These are phyloP conservation scores for Fraxinus xanthoxyloides DNA, from an alignment of 305 asterid genomes.

Conservation along the genomic window DNA sequence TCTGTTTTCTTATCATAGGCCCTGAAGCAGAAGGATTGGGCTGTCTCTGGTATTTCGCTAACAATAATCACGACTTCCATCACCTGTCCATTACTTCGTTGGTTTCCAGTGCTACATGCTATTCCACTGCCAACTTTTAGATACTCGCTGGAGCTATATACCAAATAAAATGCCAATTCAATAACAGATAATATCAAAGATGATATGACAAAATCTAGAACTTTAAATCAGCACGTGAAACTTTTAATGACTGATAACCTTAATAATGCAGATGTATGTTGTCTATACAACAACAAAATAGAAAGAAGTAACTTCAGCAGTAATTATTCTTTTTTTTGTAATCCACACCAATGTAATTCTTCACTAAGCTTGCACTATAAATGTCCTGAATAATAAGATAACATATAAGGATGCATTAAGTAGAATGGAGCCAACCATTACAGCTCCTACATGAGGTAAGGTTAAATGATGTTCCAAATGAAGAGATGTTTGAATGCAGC, in stretches of 20 bases:
- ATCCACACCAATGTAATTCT: slow-evolving; percentile 1
- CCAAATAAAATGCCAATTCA: slow-evolving; percentile 16
- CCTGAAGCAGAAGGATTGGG: slow-evolving; percentile 51
- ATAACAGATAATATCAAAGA: slow-evolving; percentile 2
- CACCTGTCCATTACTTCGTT: slow-evolving; percentile 40
- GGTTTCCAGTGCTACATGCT: slow-evolving; percentile 49
- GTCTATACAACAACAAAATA: neutral
- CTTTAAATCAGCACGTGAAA: slow-evolving; percentile 2
- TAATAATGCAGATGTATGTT: neutral
- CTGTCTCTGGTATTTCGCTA: slow-evolving; percentile 44
- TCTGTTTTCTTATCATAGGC: slow-evolving; percentile 56
- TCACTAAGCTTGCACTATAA: slow-evolving; percentile 7
- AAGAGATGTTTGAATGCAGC: neutral
- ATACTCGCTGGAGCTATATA: slow-evolving; percentile 46
- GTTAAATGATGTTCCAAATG: slow-evolving; percentile 5
- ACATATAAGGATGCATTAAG: neutral
- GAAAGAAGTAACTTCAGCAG: slow-evolving; percentile 1
- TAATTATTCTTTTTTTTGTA: neutral
- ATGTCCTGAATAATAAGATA: slow-evolving; percentile 5
- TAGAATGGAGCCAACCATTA: slow-evolving; percentile 4
- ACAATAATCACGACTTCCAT: slow-evolving; percentile 75
- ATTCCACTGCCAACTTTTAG: slow-evolving; percentile 74
- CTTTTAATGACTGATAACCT: slow-evolving; percentile 9
- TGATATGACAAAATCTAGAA: slow-evolving; percentile 4
- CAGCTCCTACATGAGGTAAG: neutral